Conservation (phyloP, 441 rosid species). For the Gossypium lobatum region DNA sequence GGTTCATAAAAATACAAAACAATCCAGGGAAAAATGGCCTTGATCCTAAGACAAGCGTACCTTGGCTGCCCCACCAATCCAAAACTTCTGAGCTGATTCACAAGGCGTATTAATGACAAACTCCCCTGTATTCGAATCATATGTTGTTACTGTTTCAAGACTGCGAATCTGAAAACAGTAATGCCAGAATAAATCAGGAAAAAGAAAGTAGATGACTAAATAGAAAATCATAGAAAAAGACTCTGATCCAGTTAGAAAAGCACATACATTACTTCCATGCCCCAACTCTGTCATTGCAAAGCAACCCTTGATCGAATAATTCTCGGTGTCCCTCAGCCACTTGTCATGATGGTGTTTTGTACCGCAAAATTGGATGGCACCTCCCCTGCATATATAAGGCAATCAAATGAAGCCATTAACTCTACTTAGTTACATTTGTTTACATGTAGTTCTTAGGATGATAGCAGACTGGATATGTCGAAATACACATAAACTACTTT, state of each 20-base stretch:
- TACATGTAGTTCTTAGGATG: neutral
- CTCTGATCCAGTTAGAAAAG: neutral
- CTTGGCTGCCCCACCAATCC: conserved; percentile 95
- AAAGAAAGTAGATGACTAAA: neutral
- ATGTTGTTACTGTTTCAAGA: conserved; percentile 81
- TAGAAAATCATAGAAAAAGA: neutral
- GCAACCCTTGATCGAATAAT: conserved; percentile 65
- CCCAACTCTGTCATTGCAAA: conserved; percentile 96
- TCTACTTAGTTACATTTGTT: neutral
- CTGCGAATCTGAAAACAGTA: conserved; percentile 62
- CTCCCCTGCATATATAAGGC: conserved; percentile 42
- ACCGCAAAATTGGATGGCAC: conserved; percentile 69
- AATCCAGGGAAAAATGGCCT: neutral
- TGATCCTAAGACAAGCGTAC: conserved; percentile 28
- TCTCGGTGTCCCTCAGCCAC: conserved; percentile 73
- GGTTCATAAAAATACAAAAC: neutral
- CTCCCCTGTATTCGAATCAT: conserved; percentile 59
- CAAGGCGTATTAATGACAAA: conserved; percentile 84
- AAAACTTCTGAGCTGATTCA: conserved; percentile 94
- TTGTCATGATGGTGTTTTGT: conserved; percentile 77
- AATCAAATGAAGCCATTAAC: neutral
- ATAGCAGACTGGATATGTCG: too few relatives aligned
- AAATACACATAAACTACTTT: too few relatives aligned
- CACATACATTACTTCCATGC: conserved; percentile 72
- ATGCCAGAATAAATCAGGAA: neutral